A percentile compares a stretch with the other conserved stretches of the same genome.
These are phyloP conservation scores for Brasilioporus rufonigricans DNA, from an alignment of 768 basidiomycete genomes.

Conservation along the genomic window DNA sequence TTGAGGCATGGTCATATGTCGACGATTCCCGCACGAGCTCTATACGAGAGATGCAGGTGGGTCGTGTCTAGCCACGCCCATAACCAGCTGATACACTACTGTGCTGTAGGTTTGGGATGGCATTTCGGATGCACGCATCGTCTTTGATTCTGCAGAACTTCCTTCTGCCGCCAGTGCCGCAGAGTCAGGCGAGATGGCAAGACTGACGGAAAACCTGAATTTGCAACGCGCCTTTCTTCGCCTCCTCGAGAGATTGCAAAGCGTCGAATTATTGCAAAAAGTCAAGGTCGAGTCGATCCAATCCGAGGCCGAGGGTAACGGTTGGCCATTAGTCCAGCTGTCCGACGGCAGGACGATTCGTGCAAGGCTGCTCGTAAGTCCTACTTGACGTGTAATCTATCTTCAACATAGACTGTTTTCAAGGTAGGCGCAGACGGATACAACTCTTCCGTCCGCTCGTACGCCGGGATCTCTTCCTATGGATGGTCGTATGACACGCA, in stretches of 20 bases:
- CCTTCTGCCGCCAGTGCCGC: slow-evolving; percentile 24
- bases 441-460: slow-evolving; percentile 90
- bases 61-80: slow-evolving; percentile 5
- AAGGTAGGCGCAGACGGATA: slow-evolving; percentile 95
- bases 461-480: slow-evolving; percentile 79
- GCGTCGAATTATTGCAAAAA: slow-evolving; percentile 66
- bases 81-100: not conserved
- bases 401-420: not conserved
- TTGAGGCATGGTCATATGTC: slow-evolving; percentile 82
- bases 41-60: slow-evolving; percentile 83
- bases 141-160: slow-evolving; percentile 57
- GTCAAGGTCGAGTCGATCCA: slow-evolving; percentile 72
- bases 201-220: slow-evolving; percentile 89
- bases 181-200: slow-evolving; percentile 60
- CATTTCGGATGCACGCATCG: slow-evolving; percentile 73
- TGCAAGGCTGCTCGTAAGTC: slow-evolving; percentile 69
- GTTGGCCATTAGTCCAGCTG: slow-evolving; percentile 80
- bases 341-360: slow-evolving; percentile 64
- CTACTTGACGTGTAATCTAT: not conserved
- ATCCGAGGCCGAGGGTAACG: slow-evolving; percentile 42
- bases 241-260: slow-evolving; percentile 50
- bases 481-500: slow-evolving; percentile 92
- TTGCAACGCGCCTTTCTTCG: slow-evolving; percentile 81
- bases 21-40: slow-evolving; percentile 64
- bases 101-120: slow-evolving; percentile 84